phyloP scores from a whole-genome alignment of 2,329 filamentous ascomycete species.

The Zymoseptoria pseudotritici region DNA sequence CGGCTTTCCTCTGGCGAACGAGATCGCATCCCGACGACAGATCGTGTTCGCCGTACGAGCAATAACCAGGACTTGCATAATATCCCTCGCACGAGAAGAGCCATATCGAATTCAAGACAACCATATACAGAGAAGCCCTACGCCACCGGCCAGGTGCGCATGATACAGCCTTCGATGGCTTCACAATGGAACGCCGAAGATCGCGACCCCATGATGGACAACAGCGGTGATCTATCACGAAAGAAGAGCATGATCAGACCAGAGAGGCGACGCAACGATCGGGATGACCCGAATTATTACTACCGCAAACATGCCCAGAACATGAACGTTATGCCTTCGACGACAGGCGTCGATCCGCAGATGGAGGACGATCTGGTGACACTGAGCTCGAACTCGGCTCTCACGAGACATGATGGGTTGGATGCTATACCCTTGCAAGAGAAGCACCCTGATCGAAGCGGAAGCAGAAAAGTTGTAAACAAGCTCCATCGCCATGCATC shows the following conservation, averaged over 20 bases:
- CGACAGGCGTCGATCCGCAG: conserved; percentile 85
- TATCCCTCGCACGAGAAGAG: conserved; percentile 11
- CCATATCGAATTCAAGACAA: conserved; percentile 13
- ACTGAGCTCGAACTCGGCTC: conserved; percentile 48
- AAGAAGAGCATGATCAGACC: conserved; percentile 87
- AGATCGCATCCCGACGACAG: conserved; percentile 21
- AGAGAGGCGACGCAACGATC: conserved; percentile 77
- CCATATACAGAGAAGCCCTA: conserved; percentile 24
- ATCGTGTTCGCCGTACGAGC: conserved; percentile 17
- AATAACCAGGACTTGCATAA: conserved; percentile 15
- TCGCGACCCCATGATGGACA: conserved; percentile 47
- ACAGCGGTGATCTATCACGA: conserved; percentile 48
- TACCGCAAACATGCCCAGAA: conserved; percentile 92
- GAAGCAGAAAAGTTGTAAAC: conserved; percentile 20
- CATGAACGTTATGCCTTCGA: conserved; percentile 83
- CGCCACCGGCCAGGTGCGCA: conserved; percentile 26
- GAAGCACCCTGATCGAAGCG: conserved; percentile 27
- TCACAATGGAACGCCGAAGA: conserved; percentile 41
- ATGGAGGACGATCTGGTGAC: conserved; percentile 55
- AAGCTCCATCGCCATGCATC: conserved; percentile 55
- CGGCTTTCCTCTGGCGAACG: conserved; percentile 65
- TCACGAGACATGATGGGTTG: neutral
- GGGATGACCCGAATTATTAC: conserved; percentile 87
- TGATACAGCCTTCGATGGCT: conserved; percentile 26
- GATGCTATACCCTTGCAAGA: conserved; percentile 23